These are phyloP conservation scores for Penicillium sp. DNA, from an alignment of 2,329 filamentous ascomycete genomes.

Conservation along the genomic window DNA sequence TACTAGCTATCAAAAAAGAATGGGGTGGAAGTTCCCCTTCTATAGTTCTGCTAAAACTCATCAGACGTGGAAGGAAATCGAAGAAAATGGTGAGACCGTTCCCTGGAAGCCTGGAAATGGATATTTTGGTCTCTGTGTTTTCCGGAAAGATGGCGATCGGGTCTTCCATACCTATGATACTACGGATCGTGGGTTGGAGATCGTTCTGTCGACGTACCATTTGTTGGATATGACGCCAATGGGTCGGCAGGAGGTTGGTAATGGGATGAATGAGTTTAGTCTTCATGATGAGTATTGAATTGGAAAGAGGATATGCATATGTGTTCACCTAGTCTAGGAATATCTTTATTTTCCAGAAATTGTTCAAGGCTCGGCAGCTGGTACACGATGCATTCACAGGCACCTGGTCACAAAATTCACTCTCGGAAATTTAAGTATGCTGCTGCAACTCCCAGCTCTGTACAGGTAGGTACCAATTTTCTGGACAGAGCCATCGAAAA, in stretches of 20 bases:
- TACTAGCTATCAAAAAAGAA: slow-evolving; percentile 36
- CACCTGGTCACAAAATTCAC: too few species aligned
- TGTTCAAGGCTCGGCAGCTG: too few species aligned
- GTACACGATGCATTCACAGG: too few species aligned
- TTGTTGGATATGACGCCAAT: slow-evolving; percentile 23
- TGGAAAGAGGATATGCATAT: not conserved
- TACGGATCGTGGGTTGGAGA: slow-evolving; percentile 15
- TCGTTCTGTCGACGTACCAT: slow-evolving; percentile 18
- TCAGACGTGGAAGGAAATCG: slow-evolving; percentile 11
- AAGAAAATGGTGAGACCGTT: slow-evolving; percentile 11
- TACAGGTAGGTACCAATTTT: too few species aligned
- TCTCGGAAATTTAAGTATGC: too few species aligned
- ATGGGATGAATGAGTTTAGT: slow-evolving; percentile 18
- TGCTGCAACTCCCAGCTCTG: too few species aligned
- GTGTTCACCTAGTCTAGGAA: too few species aligned
- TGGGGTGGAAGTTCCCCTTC: slow-evolving; percentile 47
- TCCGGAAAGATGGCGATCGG: slow-evolving; percentile 32
- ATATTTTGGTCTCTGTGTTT: slow-evolving; percentile 47
- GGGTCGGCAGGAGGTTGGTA: slow-evolving; percentile 21
- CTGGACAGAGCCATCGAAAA: too few species aligned
- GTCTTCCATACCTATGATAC: slow-evolving; percentile 21
- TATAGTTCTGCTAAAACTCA: slow-evolving; percentile 25
- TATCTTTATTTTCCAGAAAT: too few species aligned
- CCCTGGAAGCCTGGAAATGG: slow-evolving; percentile 21
- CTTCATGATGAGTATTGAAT: slow-evolving; percentile 9